These are phyloP conservation scores for Galerina marginata DNA, from an alignment of 768 basidiomycete genomes.

Conservation along the genomic window DNA sequence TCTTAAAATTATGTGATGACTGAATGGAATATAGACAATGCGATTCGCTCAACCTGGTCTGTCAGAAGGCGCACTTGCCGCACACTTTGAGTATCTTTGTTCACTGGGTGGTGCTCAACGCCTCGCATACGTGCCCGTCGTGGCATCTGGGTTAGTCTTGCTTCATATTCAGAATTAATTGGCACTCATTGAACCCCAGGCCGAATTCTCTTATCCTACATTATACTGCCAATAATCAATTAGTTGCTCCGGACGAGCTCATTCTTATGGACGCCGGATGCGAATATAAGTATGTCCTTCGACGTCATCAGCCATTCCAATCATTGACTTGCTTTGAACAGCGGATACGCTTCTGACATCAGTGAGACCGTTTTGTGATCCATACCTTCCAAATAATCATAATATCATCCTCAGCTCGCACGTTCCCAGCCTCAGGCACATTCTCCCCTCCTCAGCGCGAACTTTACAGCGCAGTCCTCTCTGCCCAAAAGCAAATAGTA, in stretches of 20 bases:
- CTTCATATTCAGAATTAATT: neutral
- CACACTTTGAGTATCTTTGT: conserved; percentile 92
- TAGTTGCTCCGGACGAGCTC: conserved; percentile 72
- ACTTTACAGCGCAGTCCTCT: conserved; percentile 80
- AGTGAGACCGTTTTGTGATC: conserved; percentile 51
- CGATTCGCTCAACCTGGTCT: conserved; percentile 58
- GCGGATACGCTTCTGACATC: conserved; percentile 94
- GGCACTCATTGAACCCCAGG: conserved; percentile 39
- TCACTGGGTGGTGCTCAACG: conserved; percentile 80
- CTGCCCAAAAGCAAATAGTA: conserved; percentile 73
- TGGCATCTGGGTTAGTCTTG: conserved; percentile 82
- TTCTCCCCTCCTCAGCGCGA: conserved; percentile 84
- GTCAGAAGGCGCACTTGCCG: conserved; percentile 51
- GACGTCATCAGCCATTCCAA: conserved; percentile 2
- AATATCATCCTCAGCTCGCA: conserved; percentile 62
- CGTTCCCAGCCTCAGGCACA: conserved; percentile 83
- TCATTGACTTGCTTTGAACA: conserved; percentile 29
- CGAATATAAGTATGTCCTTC: conserved; percentile 72
- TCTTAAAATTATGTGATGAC: neutral
- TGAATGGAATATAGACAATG: conserved; percentile 68
- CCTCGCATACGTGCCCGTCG: conserved; percentile 96
- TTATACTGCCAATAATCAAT: conserved; percentile 90
- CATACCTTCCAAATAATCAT: neutral
- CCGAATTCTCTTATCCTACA: conserved; percentile 92
- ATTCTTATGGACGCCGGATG: conserved; percentile 92